Percentiles rank a stretch among this genome's conserved stretches.
These are phyloP conservation scores for Tricladium varicosporioides DNA, from an alignment of 2,329 filamentous ascomycete genomes.

Conservation along the genomic window DNA sequence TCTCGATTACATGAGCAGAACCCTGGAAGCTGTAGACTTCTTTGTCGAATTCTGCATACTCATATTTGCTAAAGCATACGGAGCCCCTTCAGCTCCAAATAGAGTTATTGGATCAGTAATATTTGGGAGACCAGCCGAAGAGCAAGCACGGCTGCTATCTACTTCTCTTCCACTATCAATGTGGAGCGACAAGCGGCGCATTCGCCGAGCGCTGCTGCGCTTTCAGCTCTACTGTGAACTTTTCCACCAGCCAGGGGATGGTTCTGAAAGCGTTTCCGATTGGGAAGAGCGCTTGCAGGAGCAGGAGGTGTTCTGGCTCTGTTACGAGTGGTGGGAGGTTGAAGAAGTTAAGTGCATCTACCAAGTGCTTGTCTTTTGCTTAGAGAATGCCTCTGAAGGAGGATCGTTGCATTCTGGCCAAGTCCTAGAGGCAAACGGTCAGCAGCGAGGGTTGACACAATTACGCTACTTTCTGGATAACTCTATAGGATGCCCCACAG, in stretches of 20 bases:
- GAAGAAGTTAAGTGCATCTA: conserved; percentile 16
- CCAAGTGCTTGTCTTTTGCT: conserved; percentile 4
- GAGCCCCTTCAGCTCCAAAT: too few species aligned
- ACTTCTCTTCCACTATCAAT: conserved; percentile 6
- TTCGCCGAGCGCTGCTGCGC: conserved; percentile 12
- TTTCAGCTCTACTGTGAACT: conserved; percentile 14
- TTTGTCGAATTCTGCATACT: too few species aligned
- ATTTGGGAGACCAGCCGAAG: neutral
- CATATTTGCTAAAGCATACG: too few species aligned
- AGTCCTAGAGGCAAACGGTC: neutral
- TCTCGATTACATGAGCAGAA: too few species aligned
- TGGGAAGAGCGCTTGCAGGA: conserved; percentile 6
- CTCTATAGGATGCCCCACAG: neutral
- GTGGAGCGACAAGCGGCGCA: conserved; percentile 9
- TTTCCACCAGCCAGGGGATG: conserved; percentile 7
- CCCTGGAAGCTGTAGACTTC: too few species aligned
- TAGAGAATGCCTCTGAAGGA: too few species aligned
- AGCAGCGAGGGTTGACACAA: conserved; percentile 2
- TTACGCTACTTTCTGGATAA: neutral
- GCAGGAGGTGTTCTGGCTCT: conserved; percentile 12
- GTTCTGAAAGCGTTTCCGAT: neutral
- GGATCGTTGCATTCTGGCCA: neutral
- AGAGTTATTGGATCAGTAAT: too few species aligned
- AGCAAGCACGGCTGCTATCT: neutral
- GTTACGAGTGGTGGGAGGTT: conserved; percentile 13